Evolutionary conservation across 2,329 filamentous ascomycete genomes (phyloP).

Genomic region (Pseudocercospora cruenta): DNA sequence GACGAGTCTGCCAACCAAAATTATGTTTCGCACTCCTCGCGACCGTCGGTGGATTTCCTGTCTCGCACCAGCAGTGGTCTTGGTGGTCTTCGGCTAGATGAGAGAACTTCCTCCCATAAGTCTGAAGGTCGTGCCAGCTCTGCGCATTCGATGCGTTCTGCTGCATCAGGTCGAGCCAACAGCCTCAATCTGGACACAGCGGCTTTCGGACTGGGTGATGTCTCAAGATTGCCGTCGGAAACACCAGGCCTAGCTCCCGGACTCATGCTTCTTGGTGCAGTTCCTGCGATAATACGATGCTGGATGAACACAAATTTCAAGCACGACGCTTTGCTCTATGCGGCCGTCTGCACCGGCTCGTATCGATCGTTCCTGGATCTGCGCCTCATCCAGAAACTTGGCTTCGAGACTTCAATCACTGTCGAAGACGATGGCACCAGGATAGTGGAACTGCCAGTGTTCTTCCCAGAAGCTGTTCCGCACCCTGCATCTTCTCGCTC

Average conservation of each 20-base stretch:
- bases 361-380: conserved; percentile 82
- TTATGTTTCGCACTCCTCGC: conserved; percentile 81
- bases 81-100: conserved; percentile 78
- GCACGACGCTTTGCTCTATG: conserved; percentile 85
- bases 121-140: conserved; percentile 95
- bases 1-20: conserved; percentile 93
- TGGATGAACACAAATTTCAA: conserved; percentile 92
- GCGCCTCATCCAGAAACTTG: conserved; percentile 74
- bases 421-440: conserved; percentile 59
- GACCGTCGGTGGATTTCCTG: conserved; percentile 81
- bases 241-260: conserved; percentile 78
- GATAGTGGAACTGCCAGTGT: conserved; percentile 77
- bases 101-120: conserved; percentile 90
- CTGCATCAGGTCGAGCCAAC: conserved; percentile 78
- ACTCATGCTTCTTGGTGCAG: conserved; percentile 81
- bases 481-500: conserved; percentile 74
- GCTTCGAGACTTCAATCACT: conserved; percentile 61
- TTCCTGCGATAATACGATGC: conserved; percentile 92
- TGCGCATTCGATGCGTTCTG: conserved; percentile 75
- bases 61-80: conserved; percentile 71
- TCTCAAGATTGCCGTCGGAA: conserved; percentile 70
- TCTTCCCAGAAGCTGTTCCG: conserved; percentile 87
- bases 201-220: conserved; percentile 66
- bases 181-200: conserved; percentile 83
- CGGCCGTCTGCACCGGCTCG: conserved; percentile 88